Evolutionary conservation across 2,329 filamentous ascomycete genomes (phyloP).

Genomic region (Elsinoe necatrix): DNA sequence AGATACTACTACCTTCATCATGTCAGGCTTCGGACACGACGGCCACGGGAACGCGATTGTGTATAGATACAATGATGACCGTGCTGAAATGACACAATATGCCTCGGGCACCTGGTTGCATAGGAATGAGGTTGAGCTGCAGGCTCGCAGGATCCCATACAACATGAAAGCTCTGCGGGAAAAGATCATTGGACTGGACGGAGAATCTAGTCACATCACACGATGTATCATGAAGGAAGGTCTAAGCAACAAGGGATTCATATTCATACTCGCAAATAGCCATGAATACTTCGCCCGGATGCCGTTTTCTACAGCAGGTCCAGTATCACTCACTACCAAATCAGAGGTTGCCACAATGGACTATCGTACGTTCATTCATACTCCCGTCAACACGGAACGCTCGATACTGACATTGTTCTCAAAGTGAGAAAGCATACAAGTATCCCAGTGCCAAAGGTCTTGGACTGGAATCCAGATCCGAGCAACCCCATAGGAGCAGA

Average conservation of each 20-base stretch:
- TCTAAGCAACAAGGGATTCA: slow-evolving; percentile 38
- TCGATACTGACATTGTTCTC: background rate
- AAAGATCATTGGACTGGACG: slow-evolving; percentile 31
- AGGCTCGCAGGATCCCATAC: slow-evolving; percentile 33
- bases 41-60: background rate
- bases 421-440: slow-evolving; percentile 32
- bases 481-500: slow-evolving; percentile 32
- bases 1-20: background rate
- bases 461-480: slow-evolving; percentile 33
- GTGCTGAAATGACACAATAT: slow-evolving; percentile 18
- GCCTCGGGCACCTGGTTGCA: slow-evolving; percentile 31
- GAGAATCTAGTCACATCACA: slow-evolving; percentile 29
- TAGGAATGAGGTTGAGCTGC: slow-evolving; percentile 30
- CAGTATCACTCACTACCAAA: slow-evolving; percentile 30
- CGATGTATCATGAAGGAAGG: slow-evolving; percentile 38
- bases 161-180: slow-evolving; percentile 34
- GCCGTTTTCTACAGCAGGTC: slow-evolving; percentile 35
- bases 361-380: slow-evolving; percentile 15
- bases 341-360: slow-evolving; percentile 41
- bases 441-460: slow-evolving; percentile 36
- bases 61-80: background rate
- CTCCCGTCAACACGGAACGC: background rate
- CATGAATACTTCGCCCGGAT: slow-evolving; percentile 34
- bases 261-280: slow-evolving; percentile 35
- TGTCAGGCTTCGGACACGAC: background rate